phyloP scores from a whole-genome alignment of 148 eudicot genomes.

The Spergularia bocconei region DNA sequence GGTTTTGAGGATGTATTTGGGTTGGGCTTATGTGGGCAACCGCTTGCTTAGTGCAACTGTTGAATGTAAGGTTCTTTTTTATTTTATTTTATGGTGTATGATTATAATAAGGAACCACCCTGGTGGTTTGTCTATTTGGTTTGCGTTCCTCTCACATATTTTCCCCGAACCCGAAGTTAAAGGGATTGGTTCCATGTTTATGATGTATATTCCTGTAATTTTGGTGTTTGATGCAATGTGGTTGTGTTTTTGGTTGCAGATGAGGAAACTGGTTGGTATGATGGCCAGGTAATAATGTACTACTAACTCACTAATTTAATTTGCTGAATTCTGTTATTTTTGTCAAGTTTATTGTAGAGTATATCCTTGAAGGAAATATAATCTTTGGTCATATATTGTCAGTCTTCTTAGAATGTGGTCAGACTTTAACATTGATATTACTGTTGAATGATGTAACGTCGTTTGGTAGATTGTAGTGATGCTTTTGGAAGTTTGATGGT shows the following conservation, averaged over 20 bases:
- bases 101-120: too few species aligned
- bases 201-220: not conserved
- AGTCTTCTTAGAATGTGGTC: not conserved
- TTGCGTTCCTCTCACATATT: too few species aligned
- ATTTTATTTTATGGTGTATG: not conserved
- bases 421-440: not conserved
- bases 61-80: conserved; percentile 49
- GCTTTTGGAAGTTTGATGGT: not conserved
- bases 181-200: too few species aligned
- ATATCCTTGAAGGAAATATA: not conserved
- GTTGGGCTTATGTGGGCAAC: conserved; percentile 98
- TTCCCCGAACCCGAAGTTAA: too few species aligned
- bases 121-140: too few species aligned
- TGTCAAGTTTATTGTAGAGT: not conserved
- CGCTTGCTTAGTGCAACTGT: conserved; percentile 96
- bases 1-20: conserved; percentile 89
- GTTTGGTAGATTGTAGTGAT: not conserved
- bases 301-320: not conserved
- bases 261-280: conserved; percentile 99
- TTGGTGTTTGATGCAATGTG: conserved; percentile 5
- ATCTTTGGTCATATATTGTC: not conserved
- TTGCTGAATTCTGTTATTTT: not conserved
- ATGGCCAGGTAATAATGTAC: conserved; percentile 72
- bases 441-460: not conserved
- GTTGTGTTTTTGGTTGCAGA: conserved; percentile 44